phyloP scores from a whole-genome alignment of 2,329 filamentous ascomycete species.

The Ambrosiella xylebori region DNA sequence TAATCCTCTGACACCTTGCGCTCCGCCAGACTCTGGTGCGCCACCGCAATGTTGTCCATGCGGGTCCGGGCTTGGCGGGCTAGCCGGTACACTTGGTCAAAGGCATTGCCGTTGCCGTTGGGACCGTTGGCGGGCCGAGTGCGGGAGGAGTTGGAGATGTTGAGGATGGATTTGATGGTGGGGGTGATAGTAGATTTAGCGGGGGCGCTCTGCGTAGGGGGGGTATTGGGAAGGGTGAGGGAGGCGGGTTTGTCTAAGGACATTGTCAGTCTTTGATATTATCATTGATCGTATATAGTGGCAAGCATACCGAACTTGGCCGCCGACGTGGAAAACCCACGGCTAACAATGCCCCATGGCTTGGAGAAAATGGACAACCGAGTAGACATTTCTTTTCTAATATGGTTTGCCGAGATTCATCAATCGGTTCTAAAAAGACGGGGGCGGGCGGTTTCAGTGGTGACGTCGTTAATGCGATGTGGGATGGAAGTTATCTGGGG shows the following conservation, averaged over 20 bases:
- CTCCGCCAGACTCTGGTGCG: constrained; percentile 15
- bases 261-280: too few relatives aligned
- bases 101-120: background rate
- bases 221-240: too few relatives aligned
- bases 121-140: background rate
- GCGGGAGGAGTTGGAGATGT: too few relatives aligned
- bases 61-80: constrained; percentile 15
- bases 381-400: background rate
- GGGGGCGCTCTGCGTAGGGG: too few relatives aligned
- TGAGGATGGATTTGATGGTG: too few relatives aligned
- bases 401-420: background rate
- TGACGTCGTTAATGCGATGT: background rate
- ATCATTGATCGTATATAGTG: too few relatives aligned
- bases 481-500: background rate
- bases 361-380: too few relatives aligned
- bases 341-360: too few relatives aligned
- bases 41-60: constrained; percentile 9
- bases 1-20: constrained; percentile 32
- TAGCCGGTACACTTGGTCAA: constrained; percentile 13
- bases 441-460: background rate
- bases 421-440: background rate
- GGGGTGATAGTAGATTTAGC: too few relatives aligned
- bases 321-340: too few relatives aligned
- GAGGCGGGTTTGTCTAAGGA: too few relatives aligned
- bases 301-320: too few relatives aligned